Conservation (phyloP, 2,329 filamentous ascomycete genomes). For the Colletotrichum sansevieriae region DNA sequence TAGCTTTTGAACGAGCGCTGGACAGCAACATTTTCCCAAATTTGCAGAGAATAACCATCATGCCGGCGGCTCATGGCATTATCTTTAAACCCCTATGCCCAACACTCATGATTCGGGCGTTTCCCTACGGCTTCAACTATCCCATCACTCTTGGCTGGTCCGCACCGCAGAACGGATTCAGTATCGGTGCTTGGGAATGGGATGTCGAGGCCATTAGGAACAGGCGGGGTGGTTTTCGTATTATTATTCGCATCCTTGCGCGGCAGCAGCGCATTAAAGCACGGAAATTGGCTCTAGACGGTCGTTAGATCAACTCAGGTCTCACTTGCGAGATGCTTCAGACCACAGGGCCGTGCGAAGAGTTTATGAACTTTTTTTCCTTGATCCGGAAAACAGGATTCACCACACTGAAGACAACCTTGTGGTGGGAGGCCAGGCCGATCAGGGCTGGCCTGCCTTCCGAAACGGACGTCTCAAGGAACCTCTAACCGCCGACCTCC, state of each 20-base stretch:
- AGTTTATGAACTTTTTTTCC: slow-evolving; percentile 45
- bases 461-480: slow-evolving; percentile 42
- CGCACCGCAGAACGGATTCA: background rate
- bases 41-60: slow-evolving; percentile 53
- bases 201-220: slow-evolving; percentile 41
- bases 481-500: slow-evolving; percentile 43
- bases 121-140: slow-evolving; percentile 56
- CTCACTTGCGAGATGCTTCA: slow-evolving; percentile 51
- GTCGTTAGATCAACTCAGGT: slow-evolving; percentile 47
- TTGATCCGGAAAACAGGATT: slow-evolving; percentile 47
- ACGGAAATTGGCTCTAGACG: slow-evolving; percentile 52
- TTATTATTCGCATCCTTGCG: slow-evolving; percentile 47
- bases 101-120: slow-evolving; percentile 57
- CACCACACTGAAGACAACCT: slow-evolving; percentile 46
- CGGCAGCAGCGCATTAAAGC: slow-evolving; percentile 42
- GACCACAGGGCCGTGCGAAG: slow-evolving; percentile 40
- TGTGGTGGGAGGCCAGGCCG: slow-evolving; percentile 30
- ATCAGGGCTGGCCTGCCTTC: slow-evolving; percentile 32
- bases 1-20: slow-evolving; percentile 51
- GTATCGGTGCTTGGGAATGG: background rate
- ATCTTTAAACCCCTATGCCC: slow-evolving; percentile 53
- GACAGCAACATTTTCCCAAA: slow-evolving; percentile 48
- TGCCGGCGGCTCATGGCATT: slow-evolving; percentile 54
- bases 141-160: slow-evolving; percentile 52
- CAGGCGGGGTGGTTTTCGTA: slow-evolving; percentile 50